Conservation (phyloP, 176 grass and related monocot species). For the Hsuehochloa calcarea region DNA sequence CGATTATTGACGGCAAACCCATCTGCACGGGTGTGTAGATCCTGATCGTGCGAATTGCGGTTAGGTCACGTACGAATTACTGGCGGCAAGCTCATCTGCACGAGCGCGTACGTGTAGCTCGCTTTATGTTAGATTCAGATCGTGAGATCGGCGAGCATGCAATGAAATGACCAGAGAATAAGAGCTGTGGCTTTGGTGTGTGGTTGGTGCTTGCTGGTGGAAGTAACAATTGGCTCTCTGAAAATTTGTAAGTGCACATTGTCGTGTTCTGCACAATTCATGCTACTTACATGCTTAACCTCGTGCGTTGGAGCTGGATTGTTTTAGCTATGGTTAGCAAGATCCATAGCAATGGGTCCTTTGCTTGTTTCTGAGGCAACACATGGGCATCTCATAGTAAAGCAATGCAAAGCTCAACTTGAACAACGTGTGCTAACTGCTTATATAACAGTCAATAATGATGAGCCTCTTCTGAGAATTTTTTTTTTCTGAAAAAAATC, state of each 20-base stretch:
- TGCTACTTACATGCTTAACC: neutral
- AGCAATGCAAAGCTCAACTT: neutral
- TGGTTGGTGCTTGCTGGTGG: too few species aligned
- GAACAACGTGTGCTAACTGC: neutral
- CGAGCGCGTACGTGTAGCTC: too few species aligned
- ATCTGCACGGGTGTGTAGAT: too few species aligned
- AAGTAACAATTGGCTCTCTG: too few species aligned
- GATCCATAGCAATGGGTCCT: too few species aligned
- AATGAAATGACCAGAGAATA: neutral
- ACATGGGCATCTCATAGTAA: neutral
- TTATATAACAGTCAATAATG: neutral
- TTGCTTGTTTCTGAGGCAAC: neutral
- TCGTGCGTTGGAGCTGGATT: constrained; percentile 2
- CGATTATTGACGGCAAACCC: too few species aligned
- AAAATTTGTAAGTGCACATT: too few species aligned
- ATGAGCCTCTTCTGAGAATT: neutral
- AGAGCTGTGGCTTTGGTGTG: too few species aligned
- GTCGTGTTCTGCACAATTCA: neutral
- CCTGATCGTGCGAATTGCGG: too few species aligned
- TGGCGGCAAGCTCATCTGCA: too few species aligned
- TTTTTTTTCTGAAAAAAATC: neutral
- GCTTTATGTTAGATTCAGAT: too few species aligned
- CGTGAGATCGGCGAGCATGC: neutral
- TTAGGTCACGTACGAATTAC: too few species aligned
- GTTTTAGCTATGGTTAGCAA: neutral